These are phyloP conservation scores for Globisporangium sylvaticum DNA, from an alignment of 352 stramenopile species.

Conservation along the genomic window DNA sequence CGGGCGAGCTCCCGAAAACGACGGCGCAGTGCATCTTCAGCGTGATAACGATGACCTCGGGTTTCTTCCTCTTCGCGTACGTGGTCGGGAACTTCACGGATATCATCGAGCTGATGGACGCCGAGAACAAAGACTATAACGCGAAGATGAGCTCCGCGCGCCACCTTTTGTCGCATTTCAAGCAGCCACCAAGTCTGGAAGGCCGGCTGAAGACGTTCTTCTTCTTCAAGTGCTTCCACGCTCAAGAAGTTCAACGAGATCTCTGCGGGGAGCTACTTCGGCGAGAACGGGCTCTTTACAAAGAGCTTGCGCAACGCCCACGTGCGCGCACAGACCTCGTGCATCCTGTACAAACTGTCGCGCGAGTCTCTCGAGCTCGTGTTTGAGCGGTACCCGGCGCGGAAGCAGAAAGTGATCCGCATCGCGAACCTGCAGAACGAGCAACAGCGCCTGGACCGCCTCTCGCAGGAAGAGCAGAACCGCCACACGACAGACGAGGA, in stretches of 20 bases:
- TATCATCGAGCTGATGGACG: slow-evolving; percentile 37
- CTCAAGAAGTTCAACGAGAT: slow-evolving; percentile 37
- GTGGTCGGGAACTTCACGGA: slow-evolving; percentile 39
- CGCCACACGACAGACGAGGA: slow-evolving; percentile 15
- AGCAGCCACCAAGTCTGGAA: slow-evolving; percentile 25
- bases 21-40: slow-evolving; percentile 29
- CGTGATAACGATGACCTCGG: slow-evolving; percentile 28
- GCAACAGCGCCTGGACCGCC: slow-evolving; percentile 13
- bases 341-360: slow-evolving; percentile 43
- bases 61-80: slow-evolving; percentile 45
- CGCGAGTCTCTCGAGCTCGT: slow-evolving; percentile 38
- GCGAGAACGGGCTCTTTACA: slow-evolving; percentile 37
- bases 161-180: slow-evolving; percentile 35
- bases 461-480: slow-evolving; percentile 19
- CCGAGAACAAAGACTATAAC: slow-evolving; percentile 44
- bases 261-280: slow-evolving; percentile 31
- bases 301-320: slow-evolving; percentile 30
- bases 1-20: slow-evolving; percentile 27
- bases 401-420: slow-evolving; percentile 42
- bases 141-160: slow-evolving; percentile 35
- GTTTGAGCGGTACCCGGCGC: slow-evolving; percentile 40
- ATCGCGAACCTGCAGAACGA: slow-evolving; percentile 32
- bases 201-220: slow-evolving; percentile 42
- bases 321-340: slow-evolving; percentile 34
- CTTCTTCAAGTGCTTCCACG: slow-evolving; percentile 47